Conservation (phyloP, 139 green algal species). For the Micractinium conductrix region DNA sequence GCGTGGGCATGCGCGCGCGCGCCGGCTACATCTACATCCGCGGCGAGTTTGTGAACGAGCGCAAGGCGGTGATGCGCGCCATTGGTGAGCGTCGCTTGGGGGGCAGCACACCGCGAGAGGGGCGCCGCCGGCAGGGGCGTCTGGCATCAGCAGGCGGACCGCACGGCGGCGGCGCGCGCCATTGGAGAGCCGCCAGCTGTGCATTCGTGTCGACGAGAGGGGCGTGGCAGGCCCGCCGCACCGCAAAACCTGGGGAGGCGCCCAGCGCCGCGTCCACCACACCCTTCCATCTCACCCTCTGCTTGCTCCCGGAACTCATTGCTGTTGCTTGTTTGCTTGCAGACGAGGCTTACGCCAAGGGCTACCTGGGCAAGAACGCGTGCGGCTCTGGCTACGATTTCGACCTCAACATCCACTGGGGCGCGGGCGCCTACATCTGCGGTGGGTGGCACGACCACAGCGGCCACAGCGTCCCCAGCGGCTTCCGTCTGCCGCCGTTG, state of each 20-base stretch:
- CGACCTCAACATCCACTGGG: conserved; percentile 94
- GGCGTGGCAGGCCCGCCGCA: no score
- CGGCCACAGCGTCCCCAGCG: no score
- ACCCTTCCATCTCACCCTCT: conserved; percentile 46
- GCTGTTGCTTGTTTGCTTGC: conserved; percentile 30
- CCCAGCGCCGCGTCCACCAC: conserved; percentile 84
- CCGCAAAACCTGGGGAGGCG: no score
- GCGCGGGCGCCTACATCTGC: conserved; percentile 98
- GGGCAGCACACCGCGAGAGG: no score
- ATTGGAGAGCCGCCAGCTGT: no score
- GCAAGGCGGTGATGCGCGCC: conserved; percentile 77
- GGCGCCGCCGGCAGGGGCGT: no score
- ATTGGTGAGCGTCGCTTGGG: conserved; percentile 59
- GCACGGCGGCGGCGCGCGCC: no score
- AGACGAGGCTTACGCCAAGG: conserved; percentile 87
- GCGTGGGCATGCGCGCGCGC: conserved; percentile 85
- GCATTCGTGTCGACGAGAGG: no score
- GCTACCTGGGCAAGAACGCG: conserved; percentile 94
- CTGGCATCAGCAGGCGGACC: no score
- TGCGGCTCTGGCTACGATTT: conserved; percentile 95
- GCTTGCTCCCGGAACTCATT: not conserved
- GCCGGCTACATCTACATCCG: conserved; percentile 97
- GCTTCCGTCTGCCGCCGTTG: no score
- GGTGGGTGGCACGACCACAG: no score
- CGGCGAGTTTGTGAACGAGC: conserved; percentile 97